phyloP scores from a whole-genome alignment of 2,329 filamentous ascomycete genomes.

The Cercospora sp. region DNA sequence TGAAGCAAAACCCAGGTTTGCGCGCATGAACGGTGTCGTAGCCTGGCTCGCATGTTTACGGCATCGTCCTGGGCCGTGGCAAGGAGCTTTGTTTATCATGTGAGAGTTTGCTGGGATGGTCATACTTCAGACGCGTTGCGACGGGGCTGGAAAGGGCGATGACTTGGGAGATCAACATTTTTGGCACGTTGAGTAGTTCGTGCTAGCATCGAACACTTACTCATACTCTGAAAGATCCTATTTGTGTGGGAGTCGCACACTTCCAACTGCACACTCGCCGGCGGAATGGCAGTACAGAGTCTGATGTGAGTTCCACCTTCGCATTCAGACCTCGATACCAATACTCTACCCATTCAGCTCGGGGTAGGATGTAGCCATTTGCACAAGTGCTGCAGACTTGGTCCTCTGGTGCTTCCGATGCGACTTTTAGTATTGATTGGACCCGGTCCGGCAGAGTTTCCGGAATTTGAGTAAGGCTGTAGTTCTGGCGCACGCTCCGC shows the following conservation, averaged over 20 bases:
- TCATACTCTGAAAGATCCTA: conserved; percentile 24
- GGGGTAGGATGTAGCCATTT: conserved; percentile 33
- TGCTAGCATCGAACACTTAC: background rate
- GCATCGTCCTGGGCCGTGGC: background rate
- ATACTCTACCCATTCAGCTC: conserved; percentile 43
- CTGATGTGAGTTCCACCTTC: conserved; percentile 31
- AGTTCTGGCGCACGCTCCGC: conserved; percentile 30
- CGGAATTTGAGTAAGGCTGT: conserved; percentile 33
- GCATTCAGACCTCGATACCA: conserved; percentile 36
- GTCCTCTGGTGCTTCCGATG: conserved; percentile 27
- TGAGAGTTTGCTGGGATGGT: background rate
- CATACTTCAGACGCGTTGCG: background rate
- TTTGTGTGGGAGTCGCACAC: conserved; percentile 34
- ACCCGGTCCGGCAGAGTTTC: conserved; percentile 28
- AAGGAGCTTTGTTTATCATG: background rate
- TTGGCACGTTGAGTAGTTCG: background rate
- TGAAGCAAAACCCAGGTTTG: background rate
- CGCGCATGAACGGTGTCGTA: background rate
- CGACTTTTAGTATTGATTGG: conserved; percentile 27
- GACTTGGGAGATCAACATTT: background rate
- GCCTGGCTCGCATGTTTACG: background rate
- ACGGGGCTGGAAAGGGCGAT: background rate
- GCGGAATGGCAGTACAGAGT: conserved; percentile 39
- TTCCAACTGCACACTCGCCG: conserved; percentile 38
- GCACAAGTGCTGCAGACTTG: conserved; percentile 39